Conservation (phyloP, 2,329 filamentous ascomycete species). For the Talaromyces piceae region DNA sequence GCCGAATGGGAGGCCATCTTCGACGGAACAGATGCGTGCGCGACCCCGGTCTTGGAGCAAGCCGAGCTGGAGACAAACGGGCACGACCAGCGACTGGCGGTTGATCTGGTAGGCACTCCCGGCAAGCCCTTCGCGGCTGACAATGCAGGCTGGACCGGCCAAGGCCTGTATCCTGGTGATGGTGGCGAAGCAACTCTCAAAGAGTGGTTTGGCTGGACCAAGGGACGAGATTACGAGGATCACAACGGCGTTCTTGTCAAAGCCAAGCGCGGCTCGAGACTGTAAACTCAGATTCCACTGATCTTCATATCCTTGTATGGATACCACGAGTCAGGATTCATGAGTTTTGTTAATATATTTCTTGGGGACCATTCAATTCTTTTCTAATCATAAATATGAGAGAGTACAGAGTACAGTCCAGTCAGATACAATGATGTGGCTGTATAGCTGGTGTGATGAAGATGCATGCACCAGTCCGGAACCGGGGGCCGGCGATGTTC, state of each 20-base stretch:
- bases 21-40: conserved; percentile 86
- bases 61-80: conserved; percentile 58
- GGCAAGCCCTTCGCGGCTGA: conserved; percentile 52
- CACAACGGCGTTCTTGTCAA: conserved; percentile 54
- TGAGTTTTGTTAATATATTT: too few relatives aligned
- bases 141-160: conserved; percentile 60
- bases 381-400: too few relatives aligned
- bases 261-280: conserved; percentile 26
- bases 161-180: conserved; percentile 55
- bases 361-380: too few relatives aligned
- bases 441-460: too few relatives aligned
- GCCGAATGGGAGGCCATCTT: conserved; percentile 79
- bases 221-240: conserved; percentile 63
- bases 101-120: conserved; percentile 59
- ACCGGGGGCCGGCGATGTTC: neutral
- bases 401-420: neutral
- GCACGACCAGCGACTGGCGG: conserved; percentile 40
- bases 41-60: conserved; percentile 76
- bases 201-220: conserved; percentile 71
- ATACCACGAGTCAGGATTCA: too few relatives aligned
- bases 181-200: conserved; percentile 64
- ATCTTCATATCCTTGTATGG: too few relatives aligned
- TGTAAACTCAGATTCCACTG: too few relatives aligned
- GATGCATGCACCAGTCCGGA: neutral
- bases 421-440: neutral